Evolutionary conservation across 1,139 yeast species (phyloP).

Genomic region (Arxiozyma slooffiae): DNA sequence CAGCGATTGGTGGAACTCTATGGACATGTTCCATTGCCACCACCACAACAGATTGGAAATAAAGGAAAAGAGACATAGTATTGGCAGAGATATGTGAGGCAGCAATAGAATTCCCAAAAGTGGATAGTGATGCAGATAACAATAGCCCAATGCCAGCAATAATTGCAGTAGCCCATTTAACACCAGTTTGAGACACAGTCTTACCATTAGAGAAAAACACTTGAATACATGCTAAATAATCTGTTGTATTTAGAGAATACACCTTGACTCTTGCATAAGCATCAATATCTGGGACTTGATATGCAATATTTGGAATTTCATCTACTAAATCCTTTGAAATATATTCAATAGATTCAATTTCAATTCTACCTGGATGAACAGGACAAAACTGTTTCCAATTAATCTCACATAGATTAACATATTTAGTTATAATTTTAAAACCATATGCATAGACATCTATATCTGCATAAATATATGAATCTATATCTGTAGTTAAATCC

Average conservation of each 20-base stretch:
- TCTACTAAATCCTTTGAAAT: conserved; percentile 40
- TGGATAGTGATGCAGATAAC: conserved; percentile 56
- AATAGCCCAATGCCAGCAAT: conserved; percentile 68
- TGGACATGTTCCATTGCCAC: conserved; percentile 67
- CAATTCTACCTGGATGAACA: conserved; percentile 58
- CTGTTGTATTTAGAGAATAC: conserved; percentile 32
- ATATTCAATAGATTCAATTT: conserved; percentile 56
- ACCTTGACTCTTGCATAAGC: conserved; percentile 54
- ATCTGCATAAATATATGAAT: conserved; percentile 49
- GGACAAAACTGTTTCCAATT: conserved; percentile 78
- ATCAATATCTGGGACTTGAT: conserved; percentile 68
- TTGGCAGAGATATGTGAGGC: conserved; percentile 73
- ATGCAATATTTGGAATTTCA: conserved; percentile 63
- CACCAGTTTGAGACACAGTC: conserved; percentile 67
- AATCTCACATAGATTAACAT: conserved; percentile 48
- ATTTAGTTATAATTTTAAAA: conserved; percentile 46
- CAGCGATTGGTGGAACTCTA: conserved; percentile 67
- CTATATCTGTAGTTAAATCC: conserved; percentile 52
- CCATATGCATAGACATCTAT: conserved; percentile 71
- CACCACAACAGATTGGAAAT: conserved; percentile 72
- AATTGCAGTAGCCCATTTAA: conserved; percentile 78
- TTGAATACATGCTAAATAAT: conserved; percentile 53
- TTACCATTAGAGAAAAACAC: conserved; percentile 62
- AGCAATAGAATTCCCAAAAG: conserved; percentile 73
- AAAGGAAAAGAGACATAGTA: conserved; percentile 62